Evolutionary conservation across 1,284 basidiomycete genomes (phyloP), one percentile per base, ranked within the genome.

Genomic region (Pseudozyma sp.): DNA sequence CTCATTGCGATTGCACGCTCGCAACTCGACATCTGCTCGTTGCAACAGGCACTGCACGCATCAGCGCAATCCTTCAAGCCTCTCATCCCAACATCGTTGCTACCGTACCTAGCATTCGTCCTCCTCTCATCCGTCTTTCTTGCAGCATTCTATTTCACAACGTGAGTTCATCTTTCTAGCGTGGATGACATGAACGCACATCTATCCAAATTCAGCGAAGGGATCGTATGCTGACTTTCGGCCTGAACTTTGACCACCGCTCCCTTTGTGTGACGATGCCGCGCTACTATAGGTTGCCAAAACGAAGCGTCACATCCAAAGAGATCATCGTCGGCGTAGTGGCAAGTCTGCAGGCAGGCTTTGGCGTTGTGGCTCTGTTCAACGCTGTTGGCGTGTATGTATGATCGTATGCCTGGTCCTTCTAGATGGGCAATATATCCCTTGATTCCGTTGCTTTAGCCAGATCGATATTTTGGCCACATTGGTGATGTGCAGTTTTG

Each of bases 381-480:
- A 81, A 78, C 45, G 73, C 80, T n/a, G 76, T 82, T 8, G 80
- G 80, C n/a, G 79, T 82, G 9, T 75, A 81, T 49, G 73, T 81
- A 35, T 80, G 48, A 70, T 52, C 11, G 30, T 17, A 19, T 10
- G 10, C 11, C 40, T 37, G 14, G 35, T 5, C 16, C 40, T 7
- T n/a, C 34, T 30, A 17, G 4, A 45, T 16, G 51, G 45, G 42
- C 65, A 68, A 54, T 57, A 62, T 58, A 58, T 58, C 54, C 46
- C 42, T 31, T 34, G 5, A 52, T 11, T 35, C 35, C 5, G 43
- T n/a, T 29, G 43, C 13, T 5, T 13, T 5, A 5, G 8, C 35
- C 9, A 37, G 35, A 37, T 10, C 8, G 35, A 14, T 10, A 24
- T 24, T 24, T 24, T 24, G 24, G 24, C 24, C 24, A 24, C 2